Conservation (phyloP, 1,139 yeast genomes). For the Candida sanyaensis region DNA sequence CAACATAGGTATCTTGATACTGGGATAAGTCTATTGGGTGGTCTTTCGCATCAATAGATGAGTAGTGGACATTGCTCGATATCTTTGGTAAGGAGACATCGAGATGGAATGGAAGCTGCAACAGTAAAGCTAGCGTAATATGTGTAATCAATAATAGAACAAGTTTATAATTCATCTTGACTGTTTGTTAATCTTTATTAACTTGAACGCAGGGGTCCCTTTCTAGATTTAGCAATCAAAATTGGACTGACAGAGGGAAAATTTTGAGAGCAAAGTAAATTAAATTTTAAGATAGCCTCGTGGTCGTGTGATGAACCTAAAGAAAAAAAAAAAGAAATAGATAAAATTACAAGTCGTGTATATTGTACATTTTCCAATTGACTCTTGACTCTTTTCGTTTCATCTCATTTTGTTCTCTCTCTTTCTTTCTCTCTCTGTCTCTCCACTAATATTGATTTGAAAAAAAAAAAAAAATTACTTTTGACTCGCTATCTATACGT, state of each 20-base stretch:
- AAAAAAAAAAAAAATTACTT: background rate
- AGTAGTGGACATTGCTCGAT: conserved; percentile 16
- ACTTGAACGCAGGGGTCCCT: background rate
- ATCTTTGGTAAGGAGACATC: background rate
- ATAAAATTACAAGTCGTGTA: too few species aligned
- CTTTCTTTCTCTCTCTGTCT: background rate
- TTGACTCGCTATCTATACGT: background rate
- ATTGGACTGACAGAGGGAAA: background rate
- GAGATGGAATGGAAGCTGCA: conserved; percentile 15
- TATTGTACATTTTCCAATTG: background rate
- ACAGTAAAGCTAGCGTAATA: background rate
- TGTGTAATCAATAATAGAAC: conserved; percentile 2
- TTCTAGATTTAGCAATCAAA: too few species aligned
- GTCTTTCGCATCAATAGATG: conserved; percentile 17
- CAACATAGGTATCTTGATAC: conserved; percentile 53
- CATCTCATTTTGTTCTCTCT: background rate
- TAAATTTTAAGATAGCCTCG: background rate
- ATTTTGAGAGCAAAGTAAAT: background rate
- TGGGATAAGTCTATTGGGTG: conserved; percentile 51
- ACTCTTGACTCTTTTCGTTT: background rate
- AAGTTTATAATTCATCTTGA: background rate
- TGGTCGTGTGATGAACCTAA: background rate
- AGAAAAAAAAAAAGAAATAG: too few species aligned
- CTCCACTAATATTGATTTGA: background rate
- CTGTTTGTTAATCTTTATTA: background rate